Conservation (phyloP, 169 alveolate genomes). For the Eimeria sp. region DNA sequence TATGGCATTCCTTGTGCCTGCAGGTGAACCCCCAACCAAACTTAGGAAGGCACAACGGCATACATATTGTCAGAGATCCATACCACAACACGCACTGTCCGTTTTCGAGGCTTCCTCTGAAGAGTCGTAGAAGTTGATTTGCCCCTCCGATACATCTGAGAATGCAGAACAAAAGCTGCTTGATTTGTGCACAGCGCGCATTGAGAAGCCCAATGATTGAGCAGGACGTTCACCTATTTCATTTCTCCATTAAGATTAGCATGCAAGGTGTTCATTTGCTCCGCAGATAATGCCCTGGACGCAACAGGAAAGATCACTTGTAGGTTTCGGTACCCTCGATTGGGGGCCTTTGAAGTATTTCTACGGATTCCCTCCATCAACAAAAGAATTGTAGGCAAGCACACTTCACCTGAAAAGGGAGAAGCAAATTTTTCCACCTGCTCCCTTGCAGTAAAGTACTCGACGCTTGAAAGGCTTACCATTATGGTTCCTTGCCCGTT, state of each 20-base stretch:
- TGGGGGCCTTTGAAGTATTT: conserved; percentile 80
- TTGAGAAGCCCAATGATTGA: neutral
- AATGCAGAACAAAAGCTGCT: neutral
- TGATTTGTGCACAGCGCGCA: neutral
- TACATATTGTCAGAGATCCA: conserved; percentile 37
- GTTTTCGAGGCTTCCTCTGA: neutral
- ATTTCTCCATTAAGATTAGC: neutral
- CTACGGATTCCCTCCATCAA: conserved; percentile 63
- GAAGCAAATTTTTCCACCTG: neutral
- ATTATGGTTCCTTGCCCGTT: neutral
- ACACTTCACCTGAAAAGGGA: neutral
- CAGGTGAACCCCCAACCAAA: conserved; percentile 69
- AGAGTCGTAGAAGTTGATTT: neutral
- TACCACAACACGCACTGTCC: conserved; percentile 27
- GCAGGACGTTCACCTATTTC: neutral
- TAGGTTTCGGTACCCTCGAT: conserved; percentile 72
- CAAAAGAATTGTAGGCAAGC: conserved; percentile 49
- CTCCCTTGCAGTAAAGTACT: neutral
- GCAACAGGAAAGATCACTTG: conserved; percentile 23
- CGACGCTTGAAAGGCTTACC: neutral
- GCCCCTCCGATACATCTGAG: neutral
- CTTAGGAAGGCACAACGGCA: conserved; percentile 44
- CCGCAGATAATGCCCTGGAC: conserved; percentile 45
- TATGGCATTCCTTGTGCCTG: neutral
- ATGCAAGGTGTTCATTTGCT: neutral